Percentiles rank a stretch among this genome's conserved stretches.
These are phyloP conservation scores for Salix exigua DNA, from an alignment of 345 rosid species.

Conservation along the genomic window DNA sequence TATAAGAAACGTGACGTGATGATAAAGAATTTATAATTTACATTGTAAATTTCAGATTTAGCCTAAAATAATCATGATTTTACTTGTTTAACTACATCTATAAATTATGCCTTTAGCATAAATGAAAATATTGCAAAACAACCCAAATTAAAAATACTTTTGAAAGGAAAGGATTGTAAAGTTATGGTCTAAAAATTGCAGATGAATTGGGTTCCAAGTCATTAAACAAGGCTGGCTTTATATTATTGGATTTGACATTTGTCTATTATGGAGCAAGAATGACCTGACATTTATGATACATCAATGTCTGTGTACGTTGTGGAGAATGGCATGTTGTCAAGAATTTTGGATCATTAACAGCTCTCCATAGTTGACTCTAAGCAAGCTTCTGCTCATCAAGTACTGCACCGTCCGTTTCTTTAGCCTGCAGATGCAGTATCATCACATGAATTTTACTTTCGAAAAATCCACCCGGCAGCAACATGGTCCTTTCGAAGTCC, in stretches of 20 bases:
- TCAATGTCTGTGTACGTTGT: background rate
- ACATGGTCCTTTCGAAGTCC: too few relatives aligned
- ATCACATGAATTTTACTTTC: too few relatives aligned
- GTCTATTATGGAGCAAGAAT: background rate
- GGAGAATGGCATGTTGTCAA: conserved; percentile 1
- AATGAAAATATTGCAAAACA: too few relatives aligned
- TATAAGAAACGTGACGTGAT: fast-evolving
- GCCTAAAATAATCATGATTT: fast-evolving
- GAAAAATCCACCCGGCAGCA: too few relatives aligned
- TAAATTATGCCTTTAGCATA: fast-evolving
- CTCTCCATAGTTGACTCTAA: too few relatives aligned
- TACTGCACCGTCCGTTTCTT: too few relatives aligned
- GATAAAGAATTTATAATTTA: fast-evolving
- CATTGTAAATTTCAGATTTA: fast-evolving
- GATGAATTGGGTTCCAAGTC: background rate
- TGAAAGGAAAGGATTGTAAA: too few relatives aligned
- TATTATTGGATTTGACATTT: background rate
- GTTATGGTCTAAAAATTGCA: background rate
- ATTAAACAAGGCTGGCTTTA: background rate
- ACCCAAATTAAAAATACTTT: too few relatives aligned
- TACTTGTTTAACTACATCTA: fast-evolving
- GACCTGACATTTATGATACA: background rate
- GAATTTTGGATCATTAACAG: background rate
- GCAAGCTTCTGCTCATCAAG: too few relatives aligned
- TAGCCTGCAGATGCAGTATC: too few relatives aligned